phyloP scores from a whole-genome alignment of 2,329 filamentous ascomycete species.

The Pseudocercospora cruenta region DNA sequence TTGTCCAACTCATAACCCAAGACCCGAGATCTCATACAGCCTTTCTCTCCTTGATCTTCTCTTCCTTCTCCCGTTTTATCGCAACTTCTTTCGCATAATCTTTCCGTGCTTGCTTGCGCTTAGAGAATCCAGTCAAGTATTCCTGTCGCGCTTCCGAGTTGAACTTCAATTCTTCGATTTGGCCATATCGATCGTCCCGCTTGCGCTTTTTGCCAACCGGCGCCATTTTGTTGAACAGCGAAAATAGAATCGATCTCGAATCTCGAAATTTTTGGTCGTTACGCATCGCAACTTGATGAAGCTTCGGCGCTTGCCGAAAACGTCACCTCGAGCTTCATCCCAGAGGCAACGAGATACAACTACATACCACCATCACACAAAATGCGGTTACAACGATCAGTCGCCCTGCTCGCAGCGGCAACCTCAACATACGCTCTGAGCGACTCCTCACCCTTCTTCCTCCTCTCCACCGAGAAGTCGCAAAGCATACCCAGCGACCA shows the following conservation, averaged over 20 bases:
- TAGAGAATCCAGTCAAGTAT: conserved; percentile 94
- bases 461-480: conserved; percentile 78
- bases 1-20: neutral
- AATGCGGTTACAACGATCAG: conserved; percentile 31
- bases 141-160: conserved; percentile 78
- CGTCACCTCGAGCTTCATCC: conserved; percentile 7
- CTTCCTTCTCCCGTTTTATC: conserved; percentile 74
- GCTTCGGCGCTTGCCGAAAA: conserved; percentile 2
- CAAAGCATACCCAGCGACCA: conserved; percentile 27
- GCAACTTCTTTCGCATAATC: conserved; percentile 85
- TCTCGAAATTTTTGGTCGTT: conserved; percentile 10
- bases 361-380: conserved; percentile 15
- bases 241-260: neutral
- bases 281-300: conserved; percentile 8
- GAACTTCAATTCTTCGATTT: conserved; percentile 71
- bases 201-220: conserved; percentile 19
- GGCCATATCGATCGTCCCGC: conserved; percentile 14
- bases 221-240: conserved; percentile 7
- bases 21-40: conserved; percentile 61
- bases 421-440: conserved; percentile 65
- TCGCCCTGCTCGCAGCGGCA: conserved; percentile 32
- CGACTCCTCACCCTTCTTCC: conserved; percentile 67
- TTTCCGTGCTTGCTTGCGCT: conserved; percentile 83
- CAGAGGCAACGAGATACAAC: conserved; percentile 10
- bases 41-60: conserved; percentile 72